Percentiles rank a stretch among this genome's conserved stretches.
These are phyloP conservation scores for Populus deltoides DNA, from an alignment of 345 rosid species.

Conservation along the genomic window DNA sequence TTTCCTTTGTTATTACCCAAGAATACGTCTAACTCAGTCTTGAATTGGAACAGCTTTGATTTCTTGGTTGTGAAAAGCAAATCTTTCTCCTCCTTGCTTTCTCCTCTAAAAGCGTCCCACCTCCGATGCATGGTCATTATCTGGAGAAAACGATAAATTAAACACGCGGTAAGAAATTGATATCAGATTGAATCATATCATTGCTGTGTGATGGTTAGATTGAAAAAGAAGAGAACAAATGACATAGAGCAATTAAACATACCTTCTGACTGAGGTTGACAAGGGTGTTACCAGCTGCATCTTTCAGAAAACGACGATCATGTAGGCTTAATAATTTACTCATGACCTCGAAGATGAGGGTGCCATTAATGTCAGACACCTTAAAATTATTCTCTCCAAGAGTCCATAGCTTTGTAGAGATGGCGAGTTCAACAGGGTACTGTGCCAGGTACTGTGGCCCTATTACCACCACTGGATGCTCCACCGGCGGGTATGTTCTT, in stretches of 20 bases:
- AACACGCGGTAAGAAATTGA: neutral
- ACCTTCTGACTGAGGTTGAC: conserved; percentile 47
- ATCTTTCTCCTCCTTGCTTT: conserved; percentile 22
- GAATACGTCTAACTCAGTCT: conserved; percentile 33
- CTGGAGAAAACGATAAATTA: conserved; percentile 7
- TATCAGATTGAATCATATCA: no score
- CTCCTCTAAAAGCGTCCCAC: conserved; percentile 39
- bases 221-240: no score
- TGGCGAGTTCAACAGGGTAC: conserved; percentile 24
- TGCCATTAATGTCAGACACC: conserved; percentile 30
- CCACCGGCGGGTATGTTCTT: conserved; percentile 1
- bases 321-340: conserved; percentile 23
- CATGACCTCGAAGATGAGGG: conserved; percentile 28
- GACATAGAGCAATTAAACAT: neutral
- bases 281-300: conserved; percentile 30
- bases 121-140: conserved; percentile 33
- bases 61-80: conserved; percentile 35
- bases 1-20: conserved; percentile 28
- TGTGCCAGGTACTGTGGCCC: conserved; percentile 29
- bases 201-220: no score
- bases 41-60: conserved; percentile 21
- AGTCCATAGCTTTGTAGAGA: conserved; percentile 16
- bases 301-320: conserved; percentile 32
- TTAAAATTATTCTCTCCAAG: conserved; percentile 20
- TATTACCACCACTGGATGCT: conserved; percentile 28